A percentile compares a stretch with the other conserved stretches of the same genome.
phyloP scores from a whole-genome alignment of 176 grass and related monocot species.

The Thinopyrum elongatum region DNA sequence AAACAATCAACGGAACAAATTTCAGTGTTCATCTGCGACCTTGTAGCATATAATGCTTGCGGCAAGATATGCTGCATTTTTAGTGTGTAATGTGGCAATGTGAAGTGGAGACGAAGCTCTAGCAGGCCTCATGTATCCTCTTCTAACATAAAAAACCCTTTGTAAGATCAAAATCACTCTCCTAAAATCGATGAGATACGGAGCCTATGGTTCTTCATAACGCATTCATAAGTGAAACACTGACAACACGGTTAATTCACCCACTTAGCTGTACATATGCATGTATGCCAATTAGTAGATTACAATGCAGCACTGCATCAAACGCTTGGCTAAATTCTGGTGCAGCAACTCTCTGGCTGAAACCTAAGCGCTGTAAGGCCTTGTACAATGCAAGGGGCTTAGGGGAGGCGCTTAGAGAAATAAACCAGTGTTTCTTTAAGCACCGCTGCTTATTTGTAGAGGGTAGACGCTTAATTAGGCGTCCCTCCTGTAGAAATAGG shows the following conservation, averaged over 20 bases:
- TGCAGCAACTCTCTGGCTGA: neutral
- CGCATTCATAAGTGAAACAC: neutral
- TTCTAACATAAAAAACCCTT: neutral
- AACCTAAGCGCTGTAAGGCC: neutral
- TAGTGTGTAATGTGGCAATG: neutral
- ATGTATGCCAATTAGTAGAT: neutral
- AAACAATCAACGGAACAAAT: neutral
- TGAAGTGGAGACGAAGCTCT: neutral
- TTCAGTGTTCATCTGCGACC: neutral
- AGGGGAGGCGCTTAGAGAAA: no score
- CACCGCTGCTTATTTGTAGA: no score
- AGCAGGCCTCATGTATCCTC: neutral
- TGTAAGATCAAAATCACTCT: neutral
- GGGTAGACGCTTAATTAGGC: no score
- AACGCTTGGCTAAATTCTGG: neutral
- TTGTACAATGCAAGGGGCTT: no score
- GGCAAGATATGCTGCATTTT: neutral
- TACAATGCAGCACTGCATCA: neutral
- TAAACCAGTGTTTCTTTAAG: no score
- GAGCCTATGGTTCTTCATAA: neutral
- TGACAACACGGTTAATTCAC: neutral
- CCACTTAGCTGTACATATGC: neutral
- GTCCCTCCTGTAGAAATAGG: no score
- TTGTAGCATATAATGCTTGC: neutral
- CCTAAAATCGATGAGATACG: neutral